These are phyloP conservation scores for Xylogone sp. DNA, from an alignment of 2,329 filamentous ascomycete genomes.

Conservation along the genomic window DNA sequence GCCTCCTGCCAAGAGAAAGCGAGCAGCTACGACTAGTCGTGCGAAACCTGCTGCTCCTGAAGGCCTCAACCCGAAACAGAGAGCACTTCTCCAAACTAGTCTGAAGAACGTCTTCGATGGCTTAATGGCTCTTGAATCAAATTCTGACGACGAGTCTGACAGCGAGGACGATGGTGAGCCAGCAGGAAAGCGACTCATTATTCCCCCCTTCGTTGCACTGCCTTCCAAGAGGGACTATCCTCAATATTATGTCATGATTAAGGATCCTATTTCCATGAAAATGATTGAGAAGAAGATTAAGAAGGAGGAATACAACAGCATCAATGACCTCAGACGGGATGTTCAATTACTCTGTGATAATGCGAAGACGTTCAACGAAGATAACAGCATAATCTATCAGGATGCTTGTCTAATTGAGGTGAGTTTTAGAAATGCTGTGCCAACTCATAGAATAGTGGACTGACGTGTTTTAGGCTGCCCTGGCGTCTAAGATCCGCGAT, in stretches of 20 bases:
- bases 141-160: conserved; percentile 57
- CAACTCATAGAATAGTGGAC: too few species aligned
- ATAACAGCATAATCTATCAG: conserved; percentile 84
- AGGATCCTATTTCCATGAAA: conserved; percentile 92
- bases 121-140: conserved; percentile 80
- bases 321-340: conserved; percentile 79
- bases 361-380: conserved; percentile 94
- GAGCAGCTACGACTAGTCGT: conserved; percentile 67
- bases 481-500: conserved; percentile 49
- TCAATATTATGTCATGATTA: conserved; percentile 93
- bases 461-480: conserved; percentile 50
- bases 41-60: conserved; percentile 36
- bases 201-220: conserved; percentile 89
- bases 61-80: conserved; percentile 64
- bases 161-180: conserved; percentile 47
- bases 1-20: conserved; percentile 73
- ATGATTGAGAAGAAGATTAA: conserved; percentile 94
- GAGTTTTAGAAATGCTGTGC: conserved; percentile 32
- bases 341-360: conserved; percentile 84
- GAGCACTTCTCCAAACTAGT: conserved; percentile 74
- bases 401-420: conserved; percentile 94
- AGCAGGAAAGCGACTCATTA: conserved; percentile 71
- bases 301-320: conserved; percentile 82
- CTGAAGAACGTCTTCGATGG: conserved; percentile 74
- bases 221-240: conserved; percentile 86